phyloP scores from a whole-genome alignment of 73 alveolate species.

The Tetrahymena thermophila region DNA sequence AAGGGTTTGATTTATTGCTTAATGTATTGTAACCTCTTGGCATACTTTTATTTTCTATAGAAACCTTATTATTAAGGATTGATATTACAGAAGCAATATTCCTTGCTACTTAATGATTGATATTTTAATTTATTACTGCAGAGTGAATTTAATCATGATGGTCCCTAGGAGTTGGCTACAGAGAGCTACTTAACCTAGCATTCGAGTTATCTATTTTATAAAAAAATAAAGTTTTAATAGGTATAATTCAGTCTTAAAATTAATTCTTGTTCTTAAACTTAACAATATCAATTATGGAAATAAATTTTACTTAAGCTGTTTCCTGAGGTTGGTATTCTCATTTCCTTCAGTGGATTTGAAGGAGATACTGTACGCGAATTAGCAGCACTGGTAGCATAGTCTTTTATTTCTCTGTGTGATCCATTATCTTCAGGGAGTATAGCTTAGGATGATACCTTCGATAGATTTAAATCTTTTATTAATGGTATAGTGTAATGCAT shows the following conservation, averaged over 20 bases:
- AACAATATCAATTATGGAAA: no score
- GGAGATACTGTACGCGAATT: not conserved
- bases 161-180: not conserved
- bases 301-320: not conserved
- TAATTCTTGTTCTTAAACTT: no score
- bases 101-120: not conserved
- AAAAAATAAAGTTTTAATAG: not conserved
- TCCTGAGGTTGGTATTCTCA: not conserved
- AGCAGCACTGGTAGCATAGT: not conserved
- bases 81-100: not conserved
- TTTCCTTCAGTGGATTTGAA: not conserved
- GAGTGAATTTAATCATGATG: not conserved
- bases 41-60: not conserved
- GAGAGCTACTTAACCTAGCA: not conserved
- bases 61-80: not conserved
- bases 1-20: not conserved
- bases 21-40: not conserved
- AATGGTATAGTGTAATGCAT: not conserved
- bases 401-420: not conserved
- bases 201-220: not conserved
- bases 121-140: not conserved
- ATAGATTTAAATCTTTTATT: not conserved
- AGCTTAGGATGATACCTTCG: not conserved
- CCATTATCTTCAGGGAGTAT: not conserved
- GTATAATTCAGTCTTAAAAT: no score